Evolutionary conservation across 129 eudicot species (phyloP), one percentile per base, ranked within the genome.

Genomic region (Flaveria sonorensis): DNA sequence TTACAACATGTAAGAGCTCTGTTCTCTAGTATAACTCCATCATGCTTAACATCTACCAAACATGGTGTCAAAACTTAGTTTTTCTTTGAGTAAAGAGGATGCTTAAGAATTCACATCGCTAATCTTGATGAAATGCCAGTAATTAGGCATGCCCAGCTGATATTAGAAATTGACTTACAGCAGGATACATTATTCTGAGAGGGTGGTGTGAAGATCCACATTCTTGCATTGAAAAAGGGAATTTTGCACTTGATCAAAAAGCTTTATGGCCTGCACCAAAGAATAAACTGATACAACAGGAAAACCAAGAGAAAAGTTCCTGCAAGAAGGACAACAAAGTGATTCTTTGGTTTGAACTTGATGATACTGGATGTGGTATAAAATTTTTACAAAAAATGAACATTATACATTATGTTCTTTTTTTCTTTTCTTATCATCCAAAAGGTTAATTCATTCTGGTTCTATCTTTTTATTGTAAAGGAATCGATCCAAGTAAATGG

Each of bases 131-230:
- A 20, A 39, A 68, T 68, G 20, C 71, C 53, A 19, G 23, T 68
- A 68, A 43, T 46, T 68, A 45, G 36, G 39, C 59, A 70, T 46
- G 19, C 43, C 61, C 60, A 14, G 43, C 32, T 51, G 47, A 18
- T 52, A 56, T 51, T 71, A 39, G 0, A 52, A 50, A 55, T 77
- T 85, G 83, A 77, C 74, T 78, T 78, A 79, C 90, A 94, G 99
- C 85, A 70, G 85, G 85, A 75, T 81, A 81, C 61, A 81, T 76
- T 51, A 61, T 75, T 76, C 85, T 81, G 73, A 46, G 85, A 63
- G 85, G 81, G 76, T 91, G 99, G 99, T 91, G 97, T 79, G 97
- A 91, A 78, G 79, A 77, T 79, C 78, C 82, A 47, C 78, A 65
- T 70, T 67, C 80, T 21, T 67, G 23, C 16, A 20, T 6, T 39